phyloP scores from a whole-genome alignment of 2,329 filamentous ascomycete species.

The Neurospora crassa region DNA sequence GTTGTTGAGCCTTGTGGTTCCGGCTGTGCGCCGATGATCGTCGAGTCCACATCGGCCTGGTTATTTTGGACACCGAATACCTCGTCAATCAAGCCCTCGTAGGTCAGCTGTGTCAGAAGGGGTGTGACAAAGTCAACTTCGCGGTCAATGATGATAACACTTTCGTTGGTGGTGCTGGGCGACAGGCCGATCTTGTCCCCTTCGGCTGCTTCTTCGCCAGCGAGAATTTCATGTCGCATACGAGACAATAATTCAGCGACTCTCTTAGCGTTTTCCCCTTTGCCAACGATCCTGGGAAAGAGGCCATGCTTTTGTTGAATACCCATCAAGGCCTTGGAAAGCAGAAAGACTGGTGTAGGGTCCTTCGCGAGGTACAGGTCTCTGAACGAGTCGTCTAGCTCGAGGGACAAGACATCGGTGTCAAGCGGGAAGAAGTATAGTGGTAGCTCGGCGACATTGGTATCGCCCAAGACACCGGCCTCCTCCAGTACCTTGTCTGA shows the following conservation, averaged over 20 bases:
- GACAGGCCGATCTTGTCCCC: constrained; percentile 57
- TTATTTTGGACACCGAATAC: constrained; percentile 87
- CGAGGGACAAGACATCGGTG: constrained; percentile 81
- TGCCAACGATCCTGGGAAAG: constrained; percentile 89
- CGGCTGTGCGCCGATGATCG: constrained; percentile 64
- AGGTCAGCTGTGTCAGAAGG: constrained; percentile 88
- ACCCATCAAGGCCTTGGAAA: constrained; percentile 87
- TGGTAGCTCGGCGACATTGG: constrained; percentile 78
- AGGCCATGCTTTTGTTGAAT: constrained; percentile 87
- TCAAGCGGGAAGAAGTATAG: constrained; percentile 88
- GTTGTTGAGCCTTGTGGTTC: constrained; percentile 42
- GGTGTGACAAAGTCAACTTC: constrained; percentile 91
- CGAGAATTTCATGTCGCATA: constrained; percentile 82
- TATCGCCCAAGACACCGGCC: constrained; percentile 84
- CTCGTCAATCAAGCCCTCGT: constrained; percentile 93
- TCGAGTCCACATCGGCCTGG: constrained; percentile 85
- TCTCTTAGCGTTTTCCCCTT: constrained; percentile 86
- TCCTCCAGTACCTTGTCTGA: constrained; percentile 89
- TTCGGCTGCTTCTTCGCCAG: constrained; percentile 64
- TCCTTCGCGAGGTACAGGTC: constrained; percentile 88
- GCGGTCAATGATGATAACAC: constrained; percentile 87
- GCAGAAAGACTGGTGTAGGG: constrained; percentile 77
- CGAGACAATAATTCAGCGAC: constrained; percentile 79
- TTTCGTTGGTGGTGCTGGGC: constrained; percentile 82
- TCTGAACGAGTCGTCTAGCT: constrained; percentile 76